Base-by-base conservation (phyloP, 306 rosid genomes). In the Citrullus colocynthis region DNA sequence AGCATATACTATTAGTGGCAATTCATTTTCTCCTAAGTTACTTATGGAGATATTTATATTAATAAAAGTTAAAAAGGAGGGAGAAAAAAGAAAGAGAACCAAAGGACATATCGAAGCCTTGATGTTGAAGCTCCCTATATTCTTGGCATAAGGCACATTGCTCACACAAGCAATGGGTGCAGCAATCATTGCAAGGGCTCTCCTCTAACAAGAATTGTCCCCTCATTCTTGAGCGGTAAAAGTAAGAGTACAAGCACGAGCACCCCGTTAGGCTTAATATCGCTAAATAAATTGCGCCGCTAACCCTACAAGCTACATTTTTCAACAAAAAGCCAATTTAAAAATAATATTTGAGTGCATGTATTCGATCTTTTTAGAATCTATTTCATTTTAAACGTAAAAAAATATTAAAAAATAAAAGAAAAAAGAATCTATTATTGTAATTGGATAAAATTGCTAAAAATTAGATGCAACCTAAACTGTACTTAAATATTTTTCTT, bases 91-190 rank as follows among this genome's bases (percentile, higher is more conserved):
- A 8, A 79, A 85, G 21, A 64, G 45, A 14, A 67, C 75, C 89
- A 10, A 83, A 81, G 24, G 90, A 83, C 90, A 83, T 83, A 78
- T 81, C 81, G 20, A 85, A 80, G 54, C 92, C 90, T 2, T 79
- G 86, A 78, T 78, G 77, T 37, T 81, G 80, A 71, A 89, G 88
- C 52, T 86, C 77, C 17, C 90, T 59, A 18, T 85, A 85, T 64
- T 86, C 88, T 76, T 88, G 90, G 82, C 90, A 86, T 74, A 88
- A 62, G 45, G 87, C 83, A 44, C 90, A 88, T 9, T 32, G 51
- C 79, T 84, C 78, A 61, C 88, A 86, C 4, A 65, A 56, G 32
- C 81, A 78, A 78, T 86, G 86, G 75, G 80, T 41, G 58, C 85
- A 60, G 44, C 84, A 84, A 64, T 87, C 93, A 0, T 75, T 36